A percentile compares a stretch with the other conserved stretches of the same genome.
Conservation (phyloP, 352 stramenopile genomes). For the Globisporangium solare region DNA sequence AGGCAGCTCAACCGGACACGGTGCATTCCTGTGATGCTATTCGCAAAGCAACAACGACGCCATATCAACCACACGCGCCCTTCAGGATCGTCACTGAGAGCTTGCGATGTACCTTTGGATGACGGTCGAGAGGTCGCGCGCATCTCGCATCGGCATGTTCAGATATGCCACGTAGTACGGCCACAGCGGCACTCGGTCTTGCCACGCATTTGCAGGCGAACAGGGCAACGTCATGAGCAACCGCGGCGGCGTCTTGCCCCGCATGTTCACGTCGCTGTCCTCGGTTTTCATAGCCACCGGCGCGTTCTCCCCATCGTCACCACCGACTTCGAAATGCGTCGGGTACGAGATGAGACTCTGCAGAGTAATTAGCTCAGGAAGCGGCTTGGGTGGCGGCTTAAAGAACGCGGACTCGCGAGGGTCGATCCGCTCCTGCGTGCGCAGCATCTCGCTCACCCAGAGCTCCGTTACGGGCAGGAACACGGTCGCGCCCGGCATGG, state of each 20-base stretch:
- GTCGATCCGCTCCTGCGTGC: slow-evolving; percentile 29
- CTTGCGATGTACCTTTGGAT: slow-evolving; percentile 36
- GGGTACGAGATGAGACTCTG: slow-evolving; percentile 36
- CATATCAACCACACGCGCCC: not conserved
- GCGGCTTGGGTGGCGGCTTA: slow-evolving; percentile 21
- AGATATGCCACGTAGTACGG: slow-evolving; percentile 56
- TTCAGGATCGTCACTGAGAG: not conserved
- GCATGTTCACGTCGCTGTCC: too few relatives aligned
- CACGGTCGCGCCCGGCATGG: too few relatives aligned
- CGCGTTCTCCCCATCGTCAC: slow-evolving; percentile 15
- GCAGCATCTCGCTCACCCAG: slow-evolving; percentile 48
- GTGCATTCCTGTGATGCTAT: slow-evolving; percentile 25
- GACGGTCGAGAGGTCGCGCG: slow-evolving; percentile 26
- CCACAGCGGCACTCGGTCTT: slow-evolving; percentile 54
- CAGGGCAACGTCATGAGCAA: slow-evolving; percentile 35
- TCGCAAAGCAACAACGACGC: not conserved
- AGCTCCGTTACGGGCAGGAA: slow-evolving; percentile 38
- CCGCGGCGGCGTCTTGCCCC: not conserved
- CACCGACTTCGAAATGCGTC: slow-evolving; percentile 12
- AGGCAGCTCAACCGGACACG: slow-evolving; percentile 31
- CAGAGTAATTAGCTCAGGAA: not conserved
- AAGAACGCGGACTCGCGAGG: slow-evolving; percentile 41
- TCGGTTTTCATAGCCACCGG: not conserved
- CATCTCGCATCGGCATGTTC: slow-evolving; percentile 31
- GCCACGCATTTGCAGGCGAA: slow-evolving; percentile 27